Conservation (phyloP, 805 yeast genomes). For the Starmera caribaea region DNA sequence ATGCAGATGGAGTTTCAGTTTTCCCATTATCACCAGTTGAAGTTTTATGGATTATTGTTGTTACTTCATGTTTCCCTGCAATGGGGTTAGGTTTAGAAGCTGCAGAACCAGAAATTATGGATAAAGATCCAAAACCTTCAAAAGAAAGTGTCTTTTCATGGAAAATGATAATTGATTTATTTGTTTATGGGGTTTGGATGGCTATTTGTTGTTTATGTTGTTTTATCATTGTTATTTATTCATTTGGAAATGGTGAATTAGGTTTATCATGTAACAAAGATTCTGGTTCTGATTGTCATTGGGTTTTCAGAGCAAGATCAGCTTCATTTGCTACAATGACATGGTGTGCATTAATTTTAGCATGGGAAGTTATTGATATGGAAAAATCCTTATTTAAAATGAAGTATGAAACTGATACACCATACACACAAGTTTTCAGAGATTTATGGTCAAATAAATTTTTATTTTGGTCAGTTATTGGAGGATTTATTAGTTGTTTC, state of each 20-base stretch:
- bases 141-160: slow-evolving; percentile 49
- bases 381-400: slow-evolving; percentile 60
- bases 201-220: slow-evolving; percentile 60
- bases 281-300: slow-evolving; percentile 36
- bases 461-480: slow-evolving; percentile 69
- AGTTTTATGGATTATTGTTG: slow-evolving; percentile 70
- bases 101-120: slow-evolving; percentile 56
- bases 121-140: slow-evolving; percentile 51
- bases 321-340: slow-evolving; percentile 75
- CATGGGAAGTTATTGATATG: slow-evolving; percentile 78
- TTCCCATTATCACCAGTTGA: slow-evolving; percentile 78
- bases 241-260: slow-evolving; percentile 52
- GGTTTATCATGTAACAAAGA: slow-evolving; percentile 55
- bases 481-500: slow-evolving; percentile 63
- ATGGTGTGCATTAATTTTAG: slow-evolving; percentile 73
- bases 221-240: slow-evolving; percentile 60
- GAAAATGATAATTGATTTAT: slow-evolving; percentile 61
- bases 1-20: slow-evolving; percentile 54
- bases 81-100: slow-evolving; percentile 70
- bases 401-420: slow-evolving; percentile 56
- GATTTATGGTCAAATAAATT: slow-evolving; percentile 71
- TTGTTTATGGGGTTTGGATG: slow-evolving; percentile 65
- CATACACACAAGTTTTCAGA: slow-evolving; percentile 47
- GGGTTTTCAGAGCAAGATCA: slow-evolving; percentile 69
- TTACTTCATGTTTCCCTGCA: slow-evolving; percentile 76